Base-by-base conservation (phyloP, 2,329 filamentous ascomycete genomes). In the Fusarium kyushuense region DNA sequence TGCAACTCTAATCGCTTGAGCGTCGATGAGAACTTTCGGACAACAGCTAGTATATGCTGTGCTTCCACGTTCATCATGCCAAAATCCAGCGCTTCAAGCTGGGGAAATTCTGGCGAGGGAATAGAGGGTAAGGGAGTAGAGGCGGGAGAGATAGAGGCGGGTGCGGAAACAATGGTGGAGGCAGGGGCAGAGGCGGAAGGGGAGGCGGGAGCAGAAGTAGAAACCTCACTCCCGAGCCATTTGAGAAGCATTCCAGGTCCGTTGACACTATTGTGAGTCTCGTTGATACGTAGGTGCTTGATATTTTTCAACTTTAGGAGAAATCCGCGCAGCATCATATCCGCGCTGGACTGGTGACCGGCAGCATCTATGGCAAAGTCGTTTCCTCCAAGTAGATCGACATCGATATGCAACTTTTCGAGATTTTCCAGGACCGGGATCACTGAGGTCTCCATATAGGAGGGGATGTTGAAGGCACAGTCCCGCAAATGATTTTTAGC, bases 281-380 rank as follows among this genome's bases (percentile, higher is more conserved):
- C 67, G 67, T 89, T 89, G 42, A 89, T 71, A 4, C 87, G 82
- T 7, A 90, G 77, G 67, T 86, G 83, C 30, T 79, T 79, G 8
- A 90, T 62, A 19, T 84, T 83, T 47, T 63, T 69, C 33, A 70
- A 56, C 17, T 68, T 54, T n/a, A 54, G 46, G 4, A 78, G 66
- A 43, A 78, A 77, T 3, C 51, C 52, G 41, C 72, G 65, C 7
- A 78, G 54, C 48, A 65, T 53, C n/a, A 32, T 35, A 25, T 75
- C 59, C 3, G 55, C 58, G 14, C 36, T 53, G 8, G 53, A 48
- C 0, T 46, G 38, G 27, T 54, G 41, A 8, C 61, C 54, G n/a
- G 35, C 54, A 23, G 46, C 38, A 10, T 42, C 54, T n/a, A 38
- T 51, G 8, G 47, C 61, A 35, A 54, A 45, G 29, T 57, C 46